phyloP scores from a whole-genome alignment of 495 filamentous ascomycete species.

The Penicillium crystallinum region DNA sequence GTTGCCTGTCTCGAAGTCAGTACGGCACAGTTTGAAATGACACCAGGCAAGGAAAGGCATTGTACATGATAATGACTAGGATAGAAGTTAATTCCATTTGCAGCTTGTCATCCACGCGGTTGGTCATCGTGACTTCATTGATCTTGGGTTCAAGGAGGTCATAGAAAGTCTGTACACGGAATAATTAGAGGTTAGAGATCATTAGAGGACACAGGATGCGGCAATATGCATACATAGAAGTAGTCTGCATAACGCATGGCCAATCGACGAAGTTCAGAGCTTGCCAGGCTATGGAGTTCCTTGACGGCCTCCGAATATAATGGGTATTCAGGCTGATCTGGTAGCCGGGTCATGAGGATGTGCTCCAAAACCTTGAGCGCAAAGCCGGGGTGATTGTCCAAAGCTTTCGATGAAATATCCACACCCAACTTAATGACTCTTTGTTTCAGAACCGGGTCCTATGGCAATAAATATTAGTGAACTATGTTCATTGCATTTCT shows the following conservation, averaged over 20 bases:
- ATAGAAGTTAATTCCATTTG: constrained; percentile 63
- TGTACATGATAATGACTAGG: constrained; percentile 85
- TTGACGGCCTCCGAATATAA: constrained; percentile 87
- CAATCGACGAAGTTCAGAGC: constrained; percentile 80
- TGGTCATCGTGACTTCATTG: constrained; percentile 68
- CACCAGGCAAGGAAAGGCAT: not conserved
- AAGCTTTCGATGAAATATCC: constrained; percentile 73
- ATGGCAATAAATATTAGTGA: not conserved
- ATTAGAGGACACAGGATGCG: not conserved
- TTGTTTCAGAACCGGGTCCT: constrained; percentile 84
- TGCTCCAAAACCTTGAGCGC: constrained; percentile 86
- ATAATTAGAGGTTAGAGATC: constrained; percentile 15
- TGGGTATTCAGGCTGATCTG: constrained; percentile 59
- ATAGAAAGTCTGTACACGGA: constrained; percentile 60
- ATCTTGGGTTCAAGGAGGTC: constrained; percentile 79
- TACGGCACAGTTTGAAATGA: not conserved
- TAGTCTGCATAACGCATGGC: constrained; percentile 88
- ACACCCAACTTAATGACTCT: constrained; percentile 79
- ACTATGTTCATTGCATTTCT: not conserved
- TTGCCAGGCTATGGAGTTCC: constrained; percentile 74
- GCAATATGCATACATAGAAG: constrained; percentile 53
- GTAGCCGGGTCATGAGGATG: constrained; percentile 74
- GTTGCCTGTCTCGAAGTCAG: constrained; percentile 54
- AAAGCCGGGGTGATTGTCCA: constrained; percentile 71
- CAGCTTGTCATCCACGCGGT: constrained; percentile 69